Percentiles rank a stretch among this genome's conserved stretches.
Evolutionary conservation across 768 basidiomycete species (phyloP).

Genomic region (Coprinopsis cinerea): DNA sequence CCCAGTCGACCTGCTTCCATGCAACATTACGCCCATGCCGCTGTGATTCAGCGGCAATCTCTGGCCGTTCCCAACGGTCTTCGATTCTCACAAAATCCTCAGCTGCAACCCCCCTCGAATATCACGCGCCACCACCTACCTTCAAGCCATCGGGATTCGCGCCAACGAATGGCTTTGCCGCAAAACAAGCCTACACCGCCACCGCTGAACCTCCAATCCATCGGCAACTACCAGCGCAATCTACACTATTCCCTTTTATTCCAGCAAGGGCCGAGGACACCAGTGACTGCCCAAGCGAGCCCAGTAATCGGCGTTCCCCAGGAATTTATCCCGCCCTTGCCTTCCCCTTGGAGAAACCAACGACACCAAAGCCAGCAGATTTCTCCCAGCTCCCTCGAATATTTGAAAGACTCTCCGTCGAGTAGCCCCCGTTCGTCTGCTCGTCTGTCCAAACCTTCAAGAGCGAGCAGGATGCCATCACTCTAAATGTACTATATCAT

Average conservation of each 20-base stretch:
- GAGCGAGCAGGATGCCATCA: not conserved
- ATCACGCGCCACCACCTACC: not conserved
- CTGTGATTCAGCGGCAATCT: not conserved
- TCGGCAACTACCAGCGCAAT: not conserved
- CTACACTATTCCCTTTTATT: not conserved
- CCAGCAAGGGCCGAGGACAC: not conserved
- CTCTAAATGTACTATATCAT: not conserved
- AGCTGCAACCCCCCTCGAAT: not conserved
- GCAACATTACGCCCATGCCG: too few relatives aligned
- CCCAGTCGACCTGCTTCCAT: not conserved
- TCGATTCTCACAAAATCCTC: not conserved
- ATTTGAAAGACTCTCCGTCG: not conserved
- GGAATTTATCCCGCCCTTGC: not conserved
- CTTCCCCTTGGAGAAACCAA: not conserved
- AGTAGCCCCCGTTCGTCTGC: not conserved
- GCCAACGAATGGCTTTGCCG: too few relatives aligned
- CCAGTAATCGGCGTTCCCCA: not conserved
- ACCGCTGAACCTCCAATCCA: too few relatives aligned
- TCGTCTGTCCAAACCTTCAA: not conserved
- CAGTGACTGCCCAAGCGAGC: not conserved
- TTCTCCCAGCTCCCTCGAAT: not conserved
- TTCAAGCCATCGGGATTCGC: too few relatives aligned
- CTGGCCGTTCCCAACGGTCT: not conserved
- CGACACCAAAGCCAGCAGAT: not conserved
- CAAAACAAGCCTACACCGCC: too few relatives aligned